phyloP scores from a whole-genome alignment of 2,329 filamentous ascomycete species.

The Aspergillus quadrilineatus region DNA sequence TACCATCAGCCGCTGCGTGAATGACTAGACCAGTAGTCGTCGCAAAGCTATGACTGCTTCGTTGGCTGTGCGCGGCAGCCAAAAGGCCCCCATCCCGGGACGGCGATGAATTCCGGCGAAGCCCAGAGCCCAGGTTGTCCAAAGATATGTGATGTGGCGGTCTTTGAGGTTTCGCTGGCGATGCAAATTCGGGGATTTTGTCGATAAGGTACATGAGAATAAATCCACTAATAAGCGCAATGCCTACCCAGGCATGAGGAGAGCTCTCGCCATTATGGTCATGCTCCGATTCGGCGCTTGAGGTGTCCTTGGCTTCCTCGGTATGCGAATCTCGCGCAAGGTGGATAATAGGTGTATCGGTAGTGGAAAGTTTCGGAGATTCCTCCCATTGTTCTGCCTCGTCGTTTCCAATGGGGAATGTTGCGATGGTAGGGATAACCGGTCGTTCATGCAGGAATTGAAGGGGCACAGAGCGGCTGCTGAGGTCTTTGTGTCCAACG shows the following conservation, averaged over 20 bases:
- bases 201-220: constrained; percentile 97
- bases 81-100: constrained; percentile 40
- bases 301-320: constrained; percentile 27
- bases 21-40: constrained; percentile 94
- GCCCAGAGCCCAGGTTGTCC: constrained; percentile 68
- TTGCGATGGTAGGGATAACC: constrained; percentile 19
- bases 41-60: constrained; percentile 60
- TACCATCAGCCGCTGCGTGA: constrained; percentile 90
- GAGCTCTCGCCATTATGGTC: constrained; percentile 47
- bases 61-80: constrained; percentile 30
- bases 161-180: constrained; percentile 63
- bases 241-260: constrained; percentile 75
- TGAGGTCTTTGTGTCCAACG: constrained; percentile 32
- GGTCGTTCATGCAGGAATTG: constrained; percentile 31
- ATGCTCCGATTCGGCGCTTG: constrained; percentile 39
- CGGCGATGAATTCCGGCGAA: constrained; percentile 45
- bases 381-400: neutral
- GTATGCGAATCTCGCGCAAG: constrained; percentile 25
- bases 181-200: constrained; percentile 72
- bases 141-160: constrained; percentile 83
- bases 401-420: neutral
- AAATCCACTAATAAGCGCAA: constrained; percentile 84
- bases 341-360: constrained; percentile 18
- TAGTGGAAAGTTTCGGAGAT: neutral
- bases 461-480: constrained; percentile 26